Percentiles rank a stretch among this genome's conserved stretches.
These are phyloP conservation scores for Pythium phragmiticola DNA, from an alignment of 352 stramenopile genomes.

Conservation along the genomic window DNA sequence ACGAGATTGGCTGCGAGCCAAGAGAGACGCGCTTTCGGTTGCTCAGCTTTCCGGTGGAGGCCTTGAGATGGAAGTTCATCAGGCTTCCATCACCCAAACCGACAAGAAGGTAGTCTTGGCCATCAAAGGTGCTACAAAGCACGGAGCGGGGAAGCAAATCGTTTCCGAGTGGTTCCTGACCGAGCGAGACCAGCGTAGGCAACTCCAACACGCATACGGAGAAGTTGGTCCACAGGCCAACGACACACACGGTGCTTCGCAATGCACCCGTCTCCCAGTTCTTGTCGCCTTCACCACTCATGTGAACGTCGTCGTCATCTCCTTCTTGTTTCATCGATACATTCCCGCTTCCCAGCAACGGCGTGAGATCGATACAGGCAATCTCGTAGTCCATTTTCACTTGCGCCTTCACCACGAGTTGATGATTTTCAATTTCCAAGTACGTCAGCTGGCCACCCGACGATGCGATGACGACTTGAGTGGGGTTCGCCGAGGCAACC, in stretches of 20 bases:
- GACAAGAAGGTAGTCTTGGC: constrained; percentile 92
- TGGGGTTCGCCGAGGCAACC: constrained; percentile 84
- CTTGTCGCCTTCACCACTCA: constrained; percentile 37
- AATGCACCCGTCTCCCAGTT: constrained; percentile 64
- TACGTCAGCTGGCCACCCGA: constrained; percentile 90
- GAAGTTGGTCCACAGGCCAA: constrained; percentile 93
- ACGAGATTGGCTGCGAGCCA: constrained; percentile 92
- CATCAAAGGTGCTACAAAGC: constrained; percentile 85
- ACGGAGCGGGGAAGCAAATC: constrained; percentile 87
- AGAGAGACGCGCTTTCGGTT: constrained; percentile 94
- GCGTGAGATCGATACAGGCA: constrained; percentile 91
- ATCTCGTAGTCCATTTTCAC: constrained; percentile 93
- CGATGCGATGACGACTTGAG: constrained; percentile 91
- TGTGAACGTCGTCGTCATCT: constrained; percentile 56
- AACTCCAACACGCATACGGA: constrained; percentile 87
- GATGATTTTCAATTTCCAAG: constrained; percentile 71
- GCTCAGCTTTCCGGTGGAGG: constrained; percentile 41
- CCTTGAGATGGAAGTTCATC: constrained; percentile 90
- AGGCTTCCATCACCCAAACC: constrained; percentile 96
- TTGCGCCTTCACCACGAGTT: constrained; percentile 62
- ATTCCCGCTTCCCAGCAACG: constrained; percentile 31
- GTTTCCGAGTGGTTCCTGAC: constrained; percentile 71
- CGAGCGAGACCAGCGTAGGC: constrained; percentile 66
- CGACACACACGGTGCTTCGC: constrained; percentile 63
- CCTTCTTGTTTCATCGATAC: constrained; percentile 14